Base-by-base conservation (phyloP, 768 basidiomycete genomes). In the Crucibulum laeve region DNA sequence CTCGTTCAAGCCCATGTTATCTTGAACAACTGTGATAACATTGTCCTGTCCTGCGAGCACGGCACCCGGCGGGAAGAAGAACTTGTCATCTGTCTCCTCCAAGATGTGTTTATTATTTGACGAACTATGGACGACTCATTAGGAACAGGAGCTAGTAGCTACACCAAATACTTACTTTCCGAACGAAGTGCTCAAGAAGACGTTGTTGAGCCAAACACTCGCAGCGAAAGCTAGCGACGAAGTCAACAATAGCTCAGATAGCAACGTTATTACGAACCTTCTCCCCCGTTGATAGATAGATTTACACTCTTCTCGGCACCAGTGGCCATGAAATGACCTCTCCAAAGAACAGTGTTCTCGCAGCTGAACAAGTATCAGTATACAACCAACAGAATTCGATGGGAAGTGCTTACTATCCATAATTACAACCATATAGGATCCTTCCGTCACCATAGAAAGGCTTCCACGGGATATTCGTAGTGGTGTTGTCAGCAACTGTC, bases 341-440 rank as follows among this genome's bases (percentile, higher is more conserved):
- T 74, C 85, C 86, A 91, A 10, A 92, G 65, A 22, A 90, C 83
- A 4, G 76, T 69, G 53, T 89, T 89, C 61, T 91, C 89, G 49
- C 88, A 91, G 64, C 89, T 90, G 49, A 17, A 38, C 4, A 35
- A 42, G 11, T 37, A 18, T 56, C 30, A 53, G 33, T 23, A 30
- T 15, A n/a, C 24, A 33, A 15, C 14, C 21, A 1, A 23, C 23
- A 24, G 25, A 24, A 45, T 14, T 23, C 21, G 26, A 34, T 46
- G 25, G 28, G 30, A 26, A n/a, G 13, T n/a, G 61, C 83, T 61
- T 46, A 90, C 87, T 82, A 92, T 45, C 80, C 85, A 59, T 92
- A 92, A 60, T 91, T 89, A 54, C 87, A 90, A 1, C 87, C 88
- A 59, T 88, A 91, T 21, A 92, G 63, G n/a, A 89, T 66, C 26